Percentiles rank a stretch among this genome's conserved stretches.
Conservation (phyloP, 2,329 filamentous ascomycete species). For the Xylaria sp. region DNA sequence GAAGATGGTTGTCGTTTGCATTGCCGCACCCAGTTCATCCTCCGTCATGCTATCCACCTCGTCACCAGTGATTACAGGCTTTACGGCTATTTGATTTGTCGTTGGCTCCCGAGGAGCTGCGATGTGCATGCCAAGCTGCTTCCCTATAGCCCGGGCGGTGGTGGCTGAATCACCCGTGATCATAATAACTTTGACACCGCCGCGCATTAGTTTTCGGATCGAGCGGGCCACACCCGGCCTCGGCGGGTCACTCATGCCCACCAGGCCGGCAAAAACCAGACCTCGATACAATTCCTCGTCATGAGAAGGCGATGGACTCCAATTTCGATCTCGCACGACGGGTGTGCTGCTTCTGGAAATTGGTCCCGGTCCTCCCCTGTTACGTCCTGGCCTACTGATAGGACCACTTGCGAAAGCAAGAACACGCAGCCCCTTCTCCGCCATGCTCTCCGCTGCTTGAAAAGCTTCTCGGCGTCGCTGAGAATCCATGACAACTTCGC, state of each 20-base stretch:
- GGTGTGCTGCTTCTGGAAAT: constrained; percentile 60
- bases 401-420: constrained; percentile 90
- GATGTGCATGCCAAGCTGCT: constrained; percentile 92
- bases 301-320: constrained; percentile 50
- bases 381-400: constrained; percentile 55
- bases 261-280: constrained; percentile 86
- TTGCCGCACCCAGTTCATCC: constrained; percentile 80
- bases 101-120: constrained; percentile 58
- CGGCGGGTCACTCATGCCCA: constrained; percentile 97
- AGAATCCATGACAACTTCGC: constrained; percentile 84
- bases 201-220: constrained; percentile 87
- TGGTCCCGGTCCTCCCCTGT: constrained; percentile 46
- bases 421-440: constrained; percentile 85
- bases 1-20: constrained; percentile 90
- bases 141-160: constrained; percentile 91
- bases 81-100: constrained; percentile 63
- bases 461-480: constrained; percentile 74
- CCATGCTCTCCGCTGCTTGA: constrained; percentile 84
- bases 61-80: constrained; percentile 81
- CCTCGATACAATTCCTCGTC: constrained; percentile 78
- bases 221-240: constrained; percentile 87
- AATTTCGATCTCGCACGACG: constrained; percentile 44
- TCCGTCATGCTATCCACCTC: constrained; percentile 94
- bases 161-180: constrained; percentile 97
- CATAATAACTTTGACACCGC: constrained; percentile 97